Percentiles rank a stretch among this genome's conserved stretches.
Conservation (phyloP, 2,329 filamentous ascomycete species). For the Balansia obtecta region DNA sequence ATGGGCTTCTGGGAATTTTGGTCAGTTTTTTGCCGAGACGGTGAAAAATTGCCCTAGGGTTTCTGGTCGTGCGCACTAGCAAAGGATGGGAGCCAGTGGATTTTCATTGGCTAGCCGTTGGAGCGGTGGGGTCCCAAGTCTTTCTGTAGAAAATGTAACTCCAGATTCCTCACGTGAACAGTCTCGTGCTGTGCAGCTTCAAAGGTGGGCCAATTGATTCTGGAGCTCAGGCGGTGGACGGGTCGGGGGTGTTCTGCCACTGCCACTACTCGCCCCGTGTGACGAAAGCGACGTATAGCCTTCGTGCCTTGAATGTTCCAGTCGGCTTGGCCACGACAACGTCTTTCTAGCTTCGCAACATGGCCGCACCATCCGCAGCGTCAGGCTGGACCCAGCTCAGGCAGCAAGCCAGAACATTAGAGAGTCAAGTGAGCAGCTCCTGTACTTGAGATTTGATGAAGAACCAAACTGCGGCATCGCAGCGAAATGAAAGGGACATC, state of each 20-base stretch:
- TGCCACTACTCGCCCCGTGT: neutral
- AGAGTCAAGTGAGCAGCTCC: conserved; percentile 60
- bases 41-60: conserved; percentile 26
- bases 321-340: neutral
- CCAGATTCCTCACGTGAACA: conserved; percentile 13
- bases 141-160: neutral
- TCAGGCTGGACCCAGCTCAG: conserved; percentile 86
- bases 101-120: conserved; percentile 4
- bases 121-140: neutral
- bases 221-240: neutral
- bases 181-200: conserved; percentile 7
- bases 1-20: conserved; percentile 18
- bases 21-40: conserved; percentile 23
- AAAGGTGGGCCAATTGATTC: neutral
- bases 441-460: neutral
- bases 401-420: conserved; percentile 78
- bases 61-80: conserved; percentile 15
- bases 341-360: conserved; percentile 15
- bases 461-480: neutral
- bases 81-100: neutral
- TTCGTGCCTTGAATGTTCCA: neutral
- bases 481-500: neutral
- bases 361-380: conserved; percentile 41
- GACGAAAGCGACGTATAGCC: conserved; percentile 2
- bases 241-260: neutral